phyloP scores from a whole-genome alignment of 805 yeast genomes.

The Clavispora santaluciae region DNA sequence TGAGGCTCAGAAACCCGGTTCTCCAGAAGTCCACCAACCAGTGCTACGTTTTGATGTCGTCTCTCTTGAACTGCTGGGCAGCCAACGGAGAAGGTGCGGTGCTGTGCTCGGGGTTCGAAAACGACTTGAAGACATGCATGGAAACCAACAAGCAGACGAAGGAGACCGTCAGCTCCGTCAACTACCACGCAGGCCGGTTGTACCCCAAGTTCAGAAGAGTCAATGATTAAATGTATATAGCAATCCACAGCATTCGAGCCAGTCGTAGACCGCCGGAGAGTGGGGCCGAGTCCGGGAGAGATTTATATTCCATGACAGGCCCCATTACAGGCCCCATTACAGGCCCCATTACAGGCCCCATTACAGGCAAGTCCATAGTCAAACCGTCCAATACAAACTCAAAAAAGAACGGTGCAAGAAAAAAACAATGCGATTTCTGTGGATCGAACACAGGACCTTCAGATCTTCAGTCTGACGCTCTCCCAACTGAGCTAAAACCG shows the following conservation, averaged over 20 bases:
- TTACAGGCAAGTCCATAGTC: no score
- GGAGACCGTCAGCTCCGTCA: constrained; percentile 42
- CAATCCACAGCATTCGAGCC: constrained; percentile 1
- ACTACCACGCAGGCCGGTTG: constrained; percentile 54
- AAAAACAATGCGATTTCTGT: constrained; percentile 23
- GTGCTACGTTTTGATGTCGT: constrained; percentile 78
- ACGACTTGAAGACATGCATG: constrained; percentile 74
- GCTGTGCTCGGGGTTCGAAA: constrained; percentile 60
- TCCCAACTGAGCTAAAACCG: constrained; percentile 37
- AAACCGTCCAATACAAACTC: no score
- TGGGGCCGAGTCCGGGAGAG: no score
- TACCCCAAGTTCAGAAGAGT: constrained; percentile 49
- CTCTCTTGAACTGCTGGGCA: constrained; percentile 91
- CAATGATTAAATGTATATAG: constrained; percentile 25
- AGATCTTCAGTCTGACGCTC: constrained; percentile 22
- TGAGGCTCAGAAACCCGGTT: constrained; percentile 64
- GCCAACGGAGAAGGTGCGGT: constrained; percentile 82
- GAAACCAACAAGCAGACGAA: constrained; percentile 38
- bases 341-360: no score
- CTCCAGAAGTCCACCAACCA: constrained; percentile 57
- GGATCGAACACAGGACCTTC: constrained; percentile 26
- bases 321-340: no score
- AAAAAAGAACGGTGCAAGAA: no score
- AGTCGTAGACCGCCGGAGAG: background rate
- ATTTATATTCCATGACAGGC: no score